phyloP scores from a whole-genome alignment of 2,329 filamentous ascomycete species.

The Beauveria scarabaeidicola region DNA sequence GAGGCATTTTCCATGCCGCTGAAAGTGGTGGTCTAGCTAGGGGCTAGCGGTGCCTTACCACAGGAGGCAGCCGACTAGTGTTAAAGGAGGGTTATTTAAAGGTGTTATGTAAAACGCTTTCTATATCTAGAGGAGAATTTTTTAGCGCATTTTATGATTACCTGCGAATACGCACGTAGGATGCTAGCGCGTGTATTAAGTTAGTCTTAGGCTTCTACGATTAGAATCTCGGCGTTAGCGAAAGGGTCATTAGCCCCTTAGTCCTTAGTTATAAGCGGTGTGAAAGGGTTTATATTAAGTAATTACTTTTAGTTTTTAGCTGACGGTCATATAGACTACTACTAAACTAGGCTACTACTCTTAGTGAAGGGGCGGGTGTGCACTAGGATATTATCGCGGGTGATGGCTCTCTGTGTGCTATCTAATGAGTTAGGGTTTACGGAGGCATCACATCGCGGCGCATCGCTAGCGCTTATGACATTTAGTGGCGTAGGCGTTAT shows the following conservation, averaged over 20 bases:
- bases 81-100: not conserved
- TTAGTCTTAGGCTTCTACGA: not conserved
- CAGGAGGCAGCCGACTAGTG: not conserved
- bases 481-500: not conserved
- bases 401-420: not conserved
- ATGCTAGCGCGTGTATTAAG: not conserved
- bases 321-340: not conserved
- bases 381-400: not conserved
- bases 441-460: not conserved
- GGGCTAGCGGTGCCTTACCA: not conserved
- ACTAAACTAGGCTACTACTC: not conserved
- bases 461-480: not conserved
- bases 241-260: not conserved
- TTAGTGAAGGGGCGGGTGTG: not conserved
- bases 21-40: not conserved
- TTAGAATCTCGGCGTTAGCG: not conserved
- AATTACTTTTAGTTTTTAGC: not conserved
- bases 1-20: not conserved
- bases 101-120: not conserved
- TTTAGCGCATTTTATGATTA: not conserved
- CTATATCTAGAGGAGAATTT: conserved; percentile 1
- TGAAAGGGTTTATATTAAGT: not conserved
- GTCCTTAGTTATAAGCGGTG: not conserved
- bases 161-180: not conserved
- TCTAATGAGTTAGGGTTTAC: not conserved